phyloP scores from a whole-genome alignment of 305 asterid genomes.

The Fraxinus ornus region DNA sequence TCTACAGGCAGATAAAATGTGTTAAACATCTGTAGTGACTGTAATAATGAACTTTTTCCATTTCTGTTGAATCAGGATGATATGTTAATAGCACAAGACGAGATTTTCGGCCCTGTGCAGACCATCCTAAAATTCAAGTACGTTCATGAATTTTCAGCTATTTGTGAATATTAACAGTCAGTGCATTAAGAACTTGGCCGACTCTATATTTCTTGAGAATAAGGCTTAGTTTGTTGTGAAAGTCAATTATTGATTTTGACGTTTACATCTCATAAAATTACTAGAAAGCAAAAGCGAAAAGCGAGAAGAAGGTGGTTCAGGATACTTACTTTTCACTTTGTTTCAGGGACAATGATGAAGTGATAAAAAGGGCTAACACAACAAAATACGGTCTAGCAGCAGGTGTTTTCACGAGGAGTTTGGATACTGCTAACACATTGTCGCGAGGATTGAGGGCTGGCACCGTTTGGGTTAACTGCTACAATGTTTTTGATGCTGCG shows the following conservation, averaged over 20 bases:
- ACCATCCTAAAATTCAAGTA: slow-evolving; percentile 72
- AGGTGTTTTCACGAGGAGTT: slow-evolving; percentile 74
- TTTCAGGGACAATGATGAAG: slow-evolving; percentile 64
- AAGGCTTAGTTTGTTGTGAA: neutral
- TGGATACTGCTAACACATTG: slow-evolving; percentile 80
- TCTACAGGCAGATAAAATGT: neutral
- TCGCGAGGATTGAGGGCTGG: slow-evolving; percentile 78
- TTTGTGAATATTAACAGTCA: neutral
- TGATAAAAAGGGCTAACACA: slow-evolving; percentile 66
- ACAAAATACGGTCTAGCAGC: slow-evolving; percentile 78
- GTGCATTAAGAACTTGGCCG: neutral
- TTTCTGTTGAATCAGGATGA: slow-evolving; percentile 34
- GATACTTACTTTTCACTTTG: neutral
- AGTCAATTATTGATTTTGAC: too few relatives aligned
- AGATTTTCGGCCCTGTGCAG: slow-evolving; percentile 77
- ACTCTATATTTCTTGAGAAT: neutral
- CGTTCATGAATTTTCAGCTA: slow-evolving; percentile 9
- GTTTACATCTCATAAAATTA: neutral
- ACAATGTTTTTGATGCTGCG: slow-evolving; percentile 78
- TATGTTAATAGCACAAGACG: slow-evolving; percentile 50
- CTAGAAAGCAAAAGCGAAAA: neutral
- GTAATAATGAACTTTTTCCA: neutral
- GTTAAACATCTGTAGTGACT: neutral
- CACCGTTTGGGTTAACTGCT: slow-evolving; percentile 76
- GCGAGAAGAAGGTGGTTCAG: neutral